Conservation (phyloP, 2,329 filamentous ascomycete species). For the Helicocarpus griseus region DNA sequence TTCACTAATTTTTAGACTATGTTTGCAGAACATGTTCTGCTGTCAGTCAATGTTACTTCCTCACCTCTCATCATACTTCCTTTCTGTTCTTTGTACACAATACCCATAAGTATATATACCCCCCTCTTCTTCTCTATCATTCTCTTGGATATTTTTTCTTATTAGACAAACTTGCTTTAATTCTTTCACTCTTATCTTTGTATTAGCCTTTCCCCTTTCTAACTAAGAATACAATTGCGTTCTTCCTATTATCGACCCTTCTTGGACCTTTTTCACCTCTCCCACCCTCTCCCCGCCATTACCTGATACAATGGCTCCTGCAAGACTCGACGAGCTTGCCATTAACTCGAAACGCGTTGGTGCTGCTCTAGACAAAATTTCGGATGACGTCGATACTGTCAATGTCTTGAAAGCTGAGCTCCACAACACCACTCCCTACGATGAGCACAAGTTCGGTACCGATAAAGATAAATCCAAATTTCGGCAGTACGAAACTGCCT, state of each 20-base stretch:
- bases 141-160: not conserved
- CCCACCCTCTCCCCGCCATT: too few relatives aligned
- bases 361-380: slow-evolving; percentile 42
- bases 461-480: slow-evolving; percentile 65
- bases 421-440: slow-evolving; percentile 39
- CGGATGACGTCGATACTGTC: slow-evolving; percentile 44
- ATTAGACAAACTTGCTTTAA: not conserved
- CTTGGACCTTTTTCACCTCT: not conserved
- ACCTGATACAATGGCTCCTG: not conserved
- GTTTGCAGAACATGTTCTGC: not conserved
- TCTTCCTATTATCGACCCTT: not conserved
- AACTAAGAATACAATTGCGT: not conserved
- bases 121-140: not conserved
- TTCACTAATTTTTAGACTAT: not conserved
- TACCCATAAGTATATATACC: not conserved
- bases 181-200: not conserved
- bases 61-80: not conserved
- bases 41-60: not conserved
- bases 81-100: not conserved
- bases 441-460: slow-evolving; percentile 53
- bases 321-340: not conserved
- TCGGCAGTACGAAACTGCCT: slow-evolving; percentile 67
- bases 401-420: slow-evolving; percentile 44
- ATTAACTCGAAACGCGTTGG: slow-evolving; percentile 36
- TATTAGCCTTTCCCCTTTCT: too few relatives aligned